A percentile compares a stretch with the other conserved stretches of the same genome.
phyloP scores from a whole-genome alignment of 1,284 basidiomycete species.

The Inonotus obliquus region DNA sequence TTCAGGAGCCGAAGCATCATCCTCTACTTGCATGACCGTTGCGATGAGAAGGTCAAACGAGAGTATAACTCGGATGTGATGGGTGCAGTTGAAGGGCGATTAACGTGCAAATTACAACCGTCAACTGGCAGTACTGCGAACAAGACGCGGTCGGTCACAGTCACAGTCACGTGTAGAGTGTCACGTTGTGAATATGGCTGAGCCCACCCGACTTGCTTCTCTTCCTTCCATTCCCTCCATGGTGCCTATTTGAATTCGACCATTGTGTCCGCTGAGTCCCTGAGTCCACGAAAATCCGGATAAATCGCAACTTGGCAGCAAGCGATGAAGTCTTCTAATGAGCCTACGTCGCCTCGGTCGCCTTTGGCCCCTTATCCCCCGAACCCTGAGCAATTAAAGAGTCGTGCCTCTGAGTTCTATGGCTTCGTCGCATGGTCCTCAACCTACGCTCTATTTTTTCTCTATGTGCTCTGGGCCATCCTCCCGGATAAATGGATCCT shows the following conservation, averaged over 20 bases:
- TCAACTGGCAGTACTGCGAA: too few relatives aligned
- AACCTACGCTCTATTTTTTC: slow-evolving; percentile 65
- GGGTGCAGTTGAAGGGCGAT: not conserved
- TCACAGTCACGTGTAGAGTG: not conserved
- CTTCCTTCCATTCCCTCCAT: not conserved
- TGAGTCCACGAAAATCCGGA: not conserved
- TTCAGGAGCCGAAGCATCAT: slow-evolving; percentile 44
- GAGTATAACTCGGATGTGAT: not conserved
- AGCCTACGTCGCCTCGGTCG: slow-evolving; percentile 46
- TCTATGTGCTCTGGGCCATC: slow-evolving; percentile 68
- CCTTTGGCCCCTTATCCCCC: slow-evolving; percentile 51
- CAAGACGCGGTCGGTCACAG: slow-evolving; percentile 4
- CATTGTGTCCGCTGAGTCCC: too few relatives aligned
- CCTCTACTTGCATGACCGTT: slow-evolving; percentile 18
- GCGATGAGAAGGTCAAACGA: not conserved
- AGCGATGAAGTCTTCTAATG: slow-evolving; percentile 5
- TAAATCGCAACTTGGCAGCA: not conserved
- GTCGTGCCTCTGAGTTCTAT: slow-evolving; percentile 78
- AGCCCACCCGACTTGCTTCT: too few relatives aligned
- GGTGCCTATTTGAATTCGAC: not conserved
- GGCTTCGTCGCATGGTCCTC: slow-evolving; percentile 82
- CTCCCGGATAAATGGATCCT: slow-evolving; percentile 51
- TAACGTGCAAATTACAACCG: not conserved
- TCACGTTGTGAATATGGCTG: not conserved
- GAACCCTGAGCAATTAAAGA: slow-evolving; percentile 39